phyloP scores from a whole-genome alignment of 2,329 filamentous ascomycete species.

The Penicillium digitatum region DNA sequence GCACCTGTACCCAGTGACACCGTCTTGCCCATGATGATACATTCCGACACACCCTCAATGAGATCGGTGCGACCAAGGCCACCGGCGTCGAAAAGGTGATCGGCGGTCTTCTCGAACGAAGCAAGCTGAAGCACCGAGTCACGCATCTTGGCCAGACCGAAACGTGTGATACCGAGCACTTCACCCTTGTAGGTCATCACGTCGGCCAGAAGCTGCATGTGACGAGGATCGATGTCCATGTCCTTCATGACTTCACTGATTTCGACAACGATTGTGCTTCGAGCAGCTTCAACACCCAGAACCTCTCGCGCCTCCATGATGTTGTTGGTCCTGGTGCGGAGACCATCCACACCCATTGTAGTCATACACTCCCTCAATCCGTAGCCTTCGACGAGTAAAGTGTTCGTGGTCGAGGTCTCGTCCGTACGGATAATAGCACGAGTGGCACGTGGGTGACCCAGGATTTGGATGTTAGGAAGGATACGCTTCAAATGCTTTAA shows the following conservation, averaged over 20 bases:
- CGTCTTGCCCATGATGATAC: constrained; percentile 97
- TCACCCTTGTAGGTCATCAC: constrained; percentile 99
- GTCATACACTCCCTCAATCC: constrained; percentile 86
- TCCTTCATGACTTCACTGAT: constrained; percentile 84
- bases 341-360: constrained; percentile 83
- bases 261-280: constrained; percentile 81
- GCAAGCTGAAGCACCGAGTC: constrained; percentile 91
- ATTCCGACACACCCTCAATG: constrained; percentile 91
- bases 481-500: constrained; percentile 81
- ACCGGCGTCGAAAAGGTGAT: constrained; percentile 93
- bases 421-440: constrained; percentile 86
- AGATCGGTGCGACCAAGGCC: constrained; percentile 85
- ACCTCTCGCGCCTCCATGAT: constrained; percentile 86
- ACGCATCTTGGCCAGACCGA: constrained; percentile 93
- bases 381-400: constrained; percentile 88
- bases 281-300: constrained; percentile 90
- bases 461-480: constrained; percentile 78
- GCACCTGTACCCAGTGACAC: constrained; percentile 88
- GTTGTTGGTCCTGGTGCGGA: constrained; percentile 71
- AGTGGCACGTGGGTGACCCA: constrained; percentile 79
- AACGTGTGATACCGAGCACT: constrained; percentile 91
- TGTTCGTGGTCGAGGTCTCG: constrained; percentile 63
- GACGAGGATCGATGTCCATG: constrained; percentile 94
- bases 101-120: constrained; percentile 95
- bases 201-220: constrained; percentile 95